These are phyloP conservation scores for Leccinellum rugosiceps DNA, from an alignment of 768 basidiomycete species.

Conservation along the genomic window DNA sequence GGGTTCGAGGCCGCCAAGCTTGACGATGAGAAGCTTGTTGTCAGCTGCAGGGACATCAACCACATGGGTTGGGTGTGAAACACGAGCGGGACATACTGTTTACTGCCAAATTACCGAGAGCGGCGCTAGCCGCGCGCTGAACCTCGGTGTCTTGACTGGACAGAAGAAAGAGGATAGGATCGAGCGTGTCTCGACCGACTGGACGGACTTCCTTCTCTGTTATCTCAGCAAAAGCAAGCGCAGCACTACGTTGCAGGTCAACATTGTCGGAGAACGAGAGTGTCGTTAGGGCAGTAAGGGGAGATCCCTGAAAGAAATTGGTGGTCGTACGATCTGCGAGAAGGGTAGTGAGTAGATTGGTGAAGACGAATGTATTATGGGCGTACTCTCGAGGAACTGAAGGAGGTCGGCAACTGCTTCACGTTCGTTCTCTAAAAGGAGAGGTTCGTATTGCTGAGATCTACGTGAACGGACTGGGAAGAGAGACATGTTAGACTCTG, in stretches of 20 bases:
- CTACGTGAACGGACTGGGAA: conserved; percentile 72
- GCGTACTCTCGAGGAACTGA: conserved; percentile 94
- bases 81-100: conserved; percentile 69
- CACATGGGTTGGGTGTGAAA: conserved; percentile 10
- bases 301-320: conserved; percentile 96
- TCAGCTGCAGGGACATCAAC: conserved; percentile 58
- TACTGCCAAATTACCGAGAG: conserved; percentile 95
- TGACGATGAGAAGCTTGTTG: conserved; percentile 98
- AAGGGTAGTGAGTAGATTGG: not conserved
- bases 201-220: conserved; percentile 99
- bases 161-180: conserved; percentile 95
- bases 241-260: conserved; percentile 95
- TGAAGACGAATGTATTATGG: conserved; percentile 2
- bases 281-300: conserved; percentile 90
- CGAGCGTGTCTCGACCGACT: conserved; percentile 94
- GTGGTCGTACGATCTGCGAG: conserved; percentile 83
- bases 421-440: conserved; percentile 88
- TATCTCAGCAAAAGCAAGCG: conserved; percentile 97
- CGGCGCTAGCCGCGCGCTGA: conserved; percentile 96
- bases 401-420: conserved; percentile 97
- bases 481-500: conserved; percentile 19
- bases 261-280: conserved; percentile 99
- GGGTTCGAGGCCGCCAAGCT: conserved; percentile 95
- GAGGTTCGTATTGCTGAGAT: conserved; percentile 83
- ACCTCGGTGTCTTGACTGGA: conserved; percentile 99